Evolutionary conservation across 2,329 filamentous ascomycete species (phyloP), one percentile per base, ranked within the genome.

Genomic region (Cladophialophora yegresii): DNA sequence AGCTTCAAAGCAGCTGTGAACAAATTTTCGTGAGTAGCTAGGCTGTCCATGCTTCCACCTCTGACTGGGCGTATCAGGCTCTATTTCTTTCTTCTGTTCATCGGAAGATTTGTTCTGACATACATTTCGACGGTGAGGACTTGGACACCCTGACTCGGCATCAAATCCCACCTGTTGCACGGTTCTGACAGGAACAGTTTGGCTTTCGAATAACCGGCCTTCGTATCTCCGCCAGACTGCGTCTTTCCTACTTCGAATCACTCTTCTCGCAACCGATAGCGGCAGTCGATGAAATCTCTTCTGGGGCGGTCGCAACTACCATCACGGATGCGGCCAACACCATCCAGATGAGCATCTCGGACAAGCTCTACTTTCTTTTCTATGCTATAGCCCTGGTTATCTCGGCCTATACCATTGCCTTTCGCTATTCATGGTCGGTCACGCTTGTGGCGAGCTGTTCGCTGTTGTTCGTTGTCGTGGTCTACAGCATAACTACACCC

Each of bases 21-120:
- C 65, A 74, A 77, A 58, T 80, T 77, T 63, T 76, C 77, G 77
- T 68, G 60, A 32, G 64, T 58, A 9, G 10, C 32, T 7, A 13
- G 20, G 13, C n/a, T 33, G 32, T 16, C n/a, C 28, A 4, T 50
- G 8, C 16, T 33, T 2, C 12, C 40, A 16, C 13, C 23, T 40
- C 32, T 22, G 20, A 45, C 45, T 43, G 49, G 22, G 10, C n/a
- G 26, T 20, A 20, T 6, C 28, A 85, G 83, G 6, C 63, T 67
- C 33, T 55, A 50, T 67, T 85, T 86, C 65, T 75, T 87, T 13
- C 86, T 85, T 70, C 76, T 87, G 1, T 86, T 87, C 65, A 75
- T 84, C 22, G 84, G 75, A 13, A 84, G 84, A 61, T 83, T 86
- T 45, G 68, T 77, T 3, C 73, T 86, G n/a, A 81, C 79, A 0